Conservation (phyloP, 225 moss, liverwort and hornwort genomes). For the Pseudisothecium myosuroides region DNA sequence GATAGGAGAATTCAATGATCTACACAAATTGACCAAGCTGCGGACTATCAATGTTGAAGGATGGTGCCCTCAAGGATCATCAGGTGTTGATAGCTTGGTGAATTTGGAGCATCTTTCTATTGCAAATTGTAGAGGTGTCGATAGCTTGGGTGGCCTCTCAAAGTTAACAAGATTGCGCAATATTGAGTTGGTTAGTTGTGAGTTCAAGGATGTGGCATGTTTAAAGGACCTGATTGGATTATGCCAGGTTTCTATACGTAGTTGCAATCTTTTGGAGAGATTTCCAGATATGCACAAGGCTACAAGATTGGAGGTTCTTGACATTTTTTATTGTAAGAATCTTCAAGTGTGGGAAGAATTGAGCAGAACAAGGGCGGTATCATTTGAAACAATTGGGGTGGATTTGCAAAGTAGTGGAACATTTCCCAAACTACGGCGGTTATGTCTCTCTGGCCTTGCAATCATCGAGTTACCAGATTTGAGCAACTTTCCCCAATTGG, state of each 20-base stretch:
- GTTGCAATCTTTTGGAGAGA: not conserved
- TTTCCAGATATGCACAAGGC: not conserved
- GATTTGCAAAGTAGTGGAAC: not conserved
- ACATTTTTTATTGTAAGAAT: not conserved
- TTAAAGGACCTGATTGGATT: not conserved
- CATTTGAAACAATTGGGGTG: not conserved
- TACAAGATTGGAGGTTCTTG: too few relatives aligned
- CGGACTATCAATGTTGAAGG: fast-evolving
- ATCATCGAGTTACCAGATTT: not conserved
- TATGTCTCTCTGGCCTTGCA: fast-evolving
- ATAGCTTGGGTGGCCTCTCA: not conserved
- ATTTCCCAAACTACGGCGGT: not conserved
- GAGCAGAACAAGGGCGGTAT: not conserved
- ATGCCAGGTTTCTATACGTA: fast-evolving
- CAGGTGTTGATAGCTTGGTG: not conserved
- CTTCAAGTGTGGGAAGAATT: not conserved
- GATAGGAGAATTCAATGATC: not conserved
- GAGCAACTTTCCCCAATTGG: not conserved
- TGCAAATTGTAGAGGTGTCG: fast-evolving
- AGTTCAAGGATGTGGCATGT: not conserved
- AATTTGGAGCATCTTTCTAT: not conserved
- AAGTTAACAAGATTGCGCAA: too few relatives aligned
- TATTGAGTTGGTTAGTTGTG: fast-evolving
- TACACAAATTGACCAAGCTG: not conserved
- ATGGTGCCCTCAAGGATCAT: not conserved